Conservation (phyloP, 192 early-diverging fungal genomes). For the Coemansia sp. region DNA sequence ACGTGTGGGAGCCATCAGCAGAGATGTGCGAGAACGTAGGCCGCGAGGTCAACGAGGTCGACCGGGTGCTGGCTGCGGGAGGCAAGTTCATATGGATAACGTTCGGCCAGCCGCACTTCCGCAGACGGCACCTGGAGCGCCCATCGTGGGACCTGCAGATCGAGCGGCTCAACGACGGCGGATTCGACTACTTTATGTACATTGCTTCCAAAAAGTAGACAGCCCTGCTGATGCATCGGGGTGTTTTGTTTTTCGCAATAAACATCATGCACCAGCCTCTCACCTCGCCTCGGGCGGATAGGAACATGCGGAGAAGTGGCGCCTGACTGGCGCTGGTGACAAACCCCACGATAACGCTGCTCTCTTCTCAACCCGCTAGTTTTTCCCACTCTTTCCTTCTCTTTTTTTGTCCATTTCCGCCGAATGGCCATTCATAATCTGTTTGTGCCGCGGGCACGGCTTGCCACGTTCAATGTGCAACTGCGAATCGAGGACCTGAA, state of each 20-base stretch:
- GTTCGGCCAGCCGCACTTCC: conserved; percentile 90
- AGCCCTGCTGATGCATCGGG: neutral
- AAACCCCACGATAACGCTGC: neutral
- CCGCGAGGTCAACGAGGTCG: conserved; percentile 74
- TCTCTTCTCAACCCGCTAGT: neutral
- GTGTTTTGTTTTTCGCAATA: no score
- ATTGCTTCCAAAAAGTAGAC: conserved; percentile 55
- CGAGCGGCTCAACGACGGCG: conserved; percentile 65
- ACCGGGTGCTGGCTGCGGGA: conserved; percentile 68
- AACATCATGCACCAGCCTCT: neutral
- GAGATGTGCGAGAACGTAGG: conserved; percentile 66
- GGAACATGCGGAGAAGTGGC: neutral
- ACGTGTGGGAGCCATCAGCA: conserved; percentile 81
- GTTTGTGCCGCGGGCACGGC: conserved; percentile 70
- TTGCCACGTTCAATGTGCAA: conserved; percentile 63
- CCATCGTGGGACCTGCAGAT: conserved; percentile 64
- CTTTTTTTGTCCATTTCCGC: neutral
- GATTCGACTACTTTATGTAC: conserved; percentile 81
- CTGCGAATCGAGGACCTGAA: conserved; percentile 72
- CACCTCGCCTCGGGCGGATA: neutral
- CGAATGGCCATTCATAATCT: conserved; percentile 56
- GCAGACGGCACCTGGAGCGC: conserved; percentile 68
- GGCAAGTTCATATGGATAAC: conserved; percentile 87
- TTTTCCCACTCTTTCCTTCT: neutral
- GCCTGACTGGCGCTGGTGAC: neutral